Percentiles rank a stretch among this genome's conserved stretches.
These are phyloP conservation scores for Colletotrichum godetiae DNA, from an alignment of 2,329 filamentous ascomycete genomes.

Conservation along the genomic window DNA sequence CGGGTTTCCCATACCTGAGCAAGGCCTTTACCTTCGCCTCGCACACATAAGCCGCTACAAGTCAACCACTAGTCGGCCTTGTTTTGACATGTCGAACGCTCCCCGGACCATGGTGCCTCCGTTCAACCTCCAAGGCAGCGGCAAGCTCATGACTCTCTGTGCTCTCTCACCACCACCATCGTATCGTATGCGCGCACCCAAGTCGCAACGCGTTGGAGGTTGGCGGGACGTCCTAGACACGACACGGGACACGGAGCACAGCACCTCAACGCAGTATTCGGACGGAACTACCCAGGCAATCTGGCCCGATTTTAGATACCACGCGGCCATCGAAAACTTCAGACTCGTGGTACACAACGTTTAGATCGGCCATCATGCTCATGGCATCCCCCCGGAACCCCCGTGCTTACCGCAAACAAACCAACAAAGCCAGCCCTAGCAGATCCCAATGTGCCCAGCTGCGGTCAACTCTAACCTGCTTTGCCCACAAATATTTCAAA, in stretches of 20 bases:
- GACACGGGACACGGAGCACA: slow-evolving; percentile 10
- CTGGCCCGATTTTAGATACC: slow-evolving; percentile 15
- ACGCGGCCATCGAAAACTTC: neutral
- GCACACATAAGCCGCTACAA: slow-evolving; percentile 17
- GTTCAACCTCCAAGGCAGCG: slow-evolving; percentile 27
- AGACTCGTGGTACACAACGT: neutral
- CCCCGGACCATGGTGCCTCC: slow-evolving; percentile 22
- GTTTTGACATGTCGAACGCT: slow-evolving; percentile 2
- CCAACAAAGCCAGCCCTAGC: slow-evolving; percentile 6
- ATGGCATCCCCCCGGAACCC: neutral
- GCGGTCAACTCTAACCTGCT: slow-evolving; percentile 27
- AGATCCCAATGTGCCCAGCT: neutral
- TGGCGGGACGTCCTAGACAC: slow-evolving; percentile 5
- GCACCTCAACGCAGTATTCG: neutral
- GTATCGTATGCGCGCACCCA: neutral
- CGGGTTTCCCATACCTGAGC: slow-evolving; percentile 20
- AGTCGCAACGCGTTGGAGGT: neutral
- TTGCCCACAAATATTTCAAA: slow-evolving; percentile 14
- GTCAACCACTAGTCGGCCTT: slow-evolving; percentile 13
- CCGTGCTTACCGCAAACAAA: neutral
- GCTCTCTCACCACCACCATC: neutral
- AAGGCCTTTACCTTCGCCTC: slow-evolving; percentile 3
- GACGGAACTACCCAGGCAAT: neutral
- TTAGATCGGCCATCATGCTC: slow-evolving; percentile 9
- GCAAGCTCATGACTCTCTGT: slow-evolving; percentile 23